Conservation (phyloP, 768 basidiomycete species). For the Naganishia vaughanmartiniae region DNA sequence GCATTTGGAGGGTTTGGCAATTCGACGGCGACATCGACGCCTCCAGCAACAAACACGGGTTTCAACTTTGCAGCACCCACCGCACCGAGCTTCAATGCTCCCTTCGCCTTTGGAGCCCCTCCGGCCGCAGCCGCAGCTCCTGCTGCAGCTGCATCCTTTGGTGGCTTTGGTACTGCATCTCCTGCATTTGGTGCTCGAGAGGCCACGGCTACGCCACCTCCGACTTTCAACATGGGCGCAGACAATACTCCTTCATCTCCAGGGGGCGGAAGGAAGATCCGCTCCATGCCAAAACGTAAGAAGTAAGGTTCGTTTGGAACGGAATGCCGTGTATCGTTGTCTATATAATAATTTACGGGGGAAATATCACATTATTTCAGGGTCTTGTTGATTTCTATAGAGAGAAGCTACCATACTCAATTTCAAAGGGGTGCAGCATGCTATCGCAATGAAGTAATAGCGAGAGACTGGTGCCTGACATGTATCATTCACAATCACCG, state of each 20-base stretch:
- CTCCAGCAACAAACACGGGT: neutral
- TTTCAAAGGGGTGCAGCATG: too few species aligned
- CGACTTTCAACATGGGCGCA: conserved; percentile 24
- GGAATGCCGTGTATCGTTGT: neutral
- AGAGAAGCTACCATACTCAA: too few species aligned
- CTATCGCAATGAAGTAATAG: too few species aligned
- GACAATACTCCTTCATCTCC: conserved; percentile 22
- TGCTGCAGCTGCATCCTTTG: conserved; percentile 8
- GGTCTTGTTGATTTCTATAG: too few species aligned
- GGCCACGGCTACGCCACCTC: conserved; percentile 20
- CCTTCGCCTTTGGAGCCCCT: conserved; percentile 18
- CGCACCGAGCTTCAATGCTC: neutral
- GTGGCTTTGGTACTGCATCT: conserved; percentile 12
- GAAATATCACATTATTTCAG: neutral
- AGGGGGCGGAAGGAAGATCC: conserved; percentile 18
- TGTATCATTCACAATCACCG: too few species aligned
- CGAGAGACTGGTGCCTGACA: too few species aligned
- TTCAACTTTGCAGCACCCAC: conserved; percentile 20
- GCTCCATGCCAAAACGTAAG: conserved; percentile 9
- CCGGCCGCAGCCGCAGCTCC: neutral
- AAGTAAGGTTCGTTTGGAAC: neutral
- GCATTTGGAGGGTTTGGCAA: neutral
- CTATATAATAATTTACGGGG: neutral
- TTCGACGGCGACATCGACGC: neutral
- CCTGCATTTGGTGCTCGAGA: conserved; percentile 16